Base-by-base conservation (phyloP, 257 asterid species). In the Nicotiana sylvestris region DNA sequence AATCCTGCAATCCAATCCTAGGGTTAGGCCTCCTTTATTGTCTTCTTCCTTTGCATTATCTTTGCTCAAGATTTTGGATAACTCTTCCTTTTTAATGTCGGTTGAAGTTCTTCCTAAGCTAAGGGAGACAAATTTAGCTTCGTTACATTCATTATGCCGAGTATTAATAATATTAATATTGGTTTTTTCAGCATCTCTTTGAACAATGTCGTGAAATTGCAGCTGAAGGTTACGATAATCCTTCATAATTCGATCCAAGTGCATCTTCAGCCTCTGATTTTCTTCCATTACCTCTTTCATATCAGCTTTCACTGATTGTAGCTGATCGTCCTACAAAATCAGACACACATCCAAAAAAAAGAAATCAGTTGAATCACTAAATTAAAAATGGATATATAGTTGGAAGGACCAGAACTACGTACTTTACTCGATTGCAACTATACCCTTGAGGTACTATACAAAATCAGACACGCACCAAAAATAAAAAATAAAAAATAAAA, bases 271-370 rank as follows among this genome's bases (percentile, higher is more conserved):
- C 85, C 92, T 85, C 86, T 91, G 93, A 70, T 96, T 96, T 82
- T 96, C 99, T 86, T 93, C 93, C 86, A 90, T 90, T 7, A 94
- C 91, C 85, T 94, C 91, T 6, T 90, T 89, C 88, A 96, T 92
- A 85, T 96, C 98, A 29, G 90, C 93, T 87, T 92, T 94, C 0
- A 92, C 82, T 62, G 92, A 89, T 82, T 91, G 93, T 2, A 96
- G 84, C 51, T 84, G 86, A 30, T 89, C 89, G 13, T 88, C 92
- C 89, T 89, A 16, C 89, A 58, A 13, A 32, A 33, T 11, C 30
- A 61, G 10, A 25, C 37, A 39, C n/a, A 35, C 33, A 77, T 3
- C 18, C 17, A 29, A 43, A 21, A n/a, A 21, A 18, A 17, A 10
- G 39, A 15, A 68, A 68, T 18, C 56, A 37, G 30, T 3, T 67